Evolutionary conservation across 129 eudicot genomes (phyloP).

Genomic region (Gnaphalium uliginosum): DNA sequence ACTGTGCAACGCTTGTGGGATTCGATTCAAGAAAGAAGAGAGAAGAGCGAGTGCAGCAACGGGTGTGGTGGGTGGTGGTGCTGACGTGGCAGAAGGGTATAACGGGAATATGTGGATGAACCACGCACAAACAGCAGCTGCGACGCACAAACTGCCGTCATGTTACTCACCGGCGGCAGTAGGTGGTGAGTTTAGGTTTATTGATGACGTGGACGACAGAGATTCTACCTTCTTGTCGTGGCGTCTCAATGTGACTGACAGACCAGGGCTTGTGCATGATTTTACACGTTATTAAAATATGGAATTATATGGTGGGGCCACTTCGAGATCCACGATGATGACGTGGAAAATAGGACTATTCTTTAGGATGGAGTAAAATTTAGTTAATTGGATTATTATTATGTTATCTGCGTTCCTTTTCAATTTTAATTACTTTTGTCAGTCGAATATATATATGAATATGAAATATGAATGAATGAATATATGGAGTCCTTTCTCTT

Average conservation of each 20-base stretch:
- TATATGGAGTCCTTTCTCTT: conserved; percentile 19
- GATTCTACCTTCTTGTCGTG: conserved; percentile 73
- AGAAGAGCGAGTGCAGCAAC: conserved; percentile 67
- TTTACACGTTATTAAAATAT: conserved; percentile 57
- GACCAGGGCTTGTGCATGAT: conserved; percentile 79
- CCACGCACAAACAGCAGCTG: conserved; percentile 34
- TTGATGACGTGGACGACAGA: conserved; percentile 64
- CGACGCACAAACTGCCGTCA: conserved; percentile 59
- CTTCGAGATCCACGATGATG: conserved; percentile 28
- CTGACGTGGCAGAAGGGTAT: conserved; percentile 31
- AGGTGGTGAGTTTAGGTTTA: conserved; percentile 73
- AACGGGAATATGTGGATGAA: conserved; percentile 44
- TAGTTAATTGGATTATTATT: neutral
- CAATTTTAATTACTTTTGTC: conserved; percentile 25
- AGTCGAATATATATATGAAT: conserved; percentile 29
- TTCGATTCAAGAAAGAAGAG: conserved; percentile 94
- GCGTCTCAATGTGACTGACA: conserved; percentile 80
- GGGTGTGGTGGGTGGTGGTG: conserved; percentile 36
- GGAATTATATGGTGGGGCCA: conserved; percentile 20
- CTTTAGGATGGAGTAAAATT: conserved; percentile 12
- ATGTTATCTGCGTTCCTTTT: neutral
- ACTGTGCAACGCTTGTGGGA: conserved; percentile 95
- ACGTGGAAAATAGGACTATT: conserved; percentile 28
- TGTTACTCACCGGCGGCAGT: conserved; percentile 46
- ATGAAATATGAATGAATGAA: conserved; percentile 13